Evolutionary conservation across 2,329 filamentous ascomycete species (phyloP), one percentile per base, ranked within the genome.

Genomic region (Orbilia oligospora): DNA sequence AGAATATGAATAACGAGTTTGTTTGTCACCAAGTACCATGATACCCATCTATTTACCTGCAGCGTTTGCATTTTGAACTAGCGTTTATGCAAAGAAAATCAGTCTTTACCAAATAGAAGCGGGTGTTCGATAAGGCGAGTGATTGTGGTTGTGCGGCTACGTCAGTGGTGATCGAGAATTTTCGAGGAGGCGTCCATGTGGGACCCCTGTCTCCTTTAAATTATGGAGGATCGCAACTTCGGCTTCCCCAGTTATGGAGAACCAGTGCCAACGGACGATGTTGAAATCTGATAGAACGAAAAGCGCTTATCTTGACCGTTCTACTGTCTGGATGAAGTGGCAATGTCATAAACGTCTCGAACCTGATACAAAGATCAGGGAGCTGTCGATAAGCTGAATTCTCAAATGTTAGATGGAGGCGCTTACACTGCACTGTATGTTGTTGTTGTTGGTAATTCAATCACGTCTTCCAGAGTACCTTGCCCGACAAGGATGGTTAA

Each of bases 101-200:
- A 36, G 22, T 27, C 61, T 18, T 68, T 24, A 63, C 51, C 30
- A 53, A 55, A 46, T 27, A 14, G 18, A 44, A 71, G 44, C 49
- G 33, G 51, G 53, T 63, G 44, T 64, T 64, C 46, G 64, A 76
- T 69, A 33, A 38, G 53, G 44, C 41, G 46, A 41, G 55, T 67
- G 55, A 67, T 20, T 46, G 14, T 24, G 30, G n/a, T 46, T 55
- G 27, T 22, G 27, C 63, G 16, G 38, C 63, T 55, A 71, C 68
- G 48, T 71, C 75, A 67, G 63, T 78, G 44, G 63, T 72, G 24
- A 71, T 53, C 58, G 58, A 67, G 38, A 46, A 48, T 41, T 61
- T 68, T 56, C 63, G 49, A 48, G 46, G 63, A 78, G 64, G 55
- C 55, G 33, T 68, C 68, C 75, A 68, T 78, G 75, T 78, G 68